Conservation (phyloP, 2,329 filamentous ascomycete species). For the Cyphellophora europaea region DNA sequence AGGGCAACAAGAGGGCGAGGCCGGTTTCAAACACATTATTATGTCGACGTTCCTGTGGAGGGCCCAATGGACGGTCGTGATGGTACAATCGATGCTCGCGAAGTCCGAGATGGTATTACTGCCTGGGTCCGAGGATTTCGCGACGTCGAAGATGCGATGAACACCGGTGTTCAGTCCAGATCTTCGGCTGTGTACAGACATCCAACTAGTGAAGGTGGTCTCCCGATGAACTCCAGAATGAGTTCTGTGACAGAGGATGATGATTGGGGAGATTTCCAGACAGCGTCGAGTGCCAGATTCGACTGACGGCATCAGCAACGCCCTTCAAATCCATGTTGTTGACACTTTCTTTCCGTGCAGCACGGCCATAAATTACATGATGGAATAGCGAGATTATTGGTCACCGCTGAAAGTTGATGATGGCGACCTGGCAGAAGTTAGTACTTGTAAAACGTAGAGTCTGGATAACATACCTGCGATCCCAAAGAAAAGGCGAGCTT, state of each 20-base stretch:
- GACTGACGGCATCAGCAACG: no score
- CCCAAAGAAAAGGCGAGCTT: slow-evolving; percentile 41
- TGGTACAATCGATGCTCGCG: slow-evolving; percentile 8
- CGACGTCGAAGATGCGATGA: slow-evolving; percentile 31
- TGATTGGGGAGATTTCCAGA: slow-evolving; percentile 20
- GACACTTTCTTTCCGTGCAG: no score
- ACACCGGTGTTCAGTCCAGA: no score
- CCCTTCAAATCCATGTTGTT: no score
- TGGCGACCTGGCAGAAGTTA: slow-evolving; percentile 13
- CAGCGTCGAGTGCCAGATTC: slow-evolving; percentile 9
- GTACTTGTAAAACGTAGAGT: slow-evolving; percentile 3
- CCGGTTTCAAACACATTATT: slow-evolving; percentile 19
- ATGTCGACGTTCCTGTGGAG: slow-evolving; percentile 12
- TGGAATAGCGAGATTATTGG: no score
- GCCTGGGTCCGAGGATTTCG: slow-evolving; percentile 35
- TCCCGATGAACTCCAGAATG: no score
- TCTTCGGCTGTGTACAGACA: no score
- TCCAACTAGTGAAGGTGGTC: no score
- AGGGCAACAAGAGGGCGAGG: slow-evolving; percentile 13
- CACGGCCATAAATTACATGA: no score
- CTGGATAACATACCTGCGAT: slow-evolving; percentile 31
- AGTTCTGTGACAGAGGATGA: slow-evolving; percentile 6
- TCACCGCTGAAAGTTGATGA: slow-evolving; percentile 20
- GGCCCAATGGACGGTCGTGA: slow-evolving; percentile 1
- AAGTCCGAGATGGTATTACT: slow-evolving; percentile 27